Percentiles rank a stretch among this genome's conserved stretches.
Conservation (phyloP, 306 rosid species). For the Quercus engelmannii region DNA sequence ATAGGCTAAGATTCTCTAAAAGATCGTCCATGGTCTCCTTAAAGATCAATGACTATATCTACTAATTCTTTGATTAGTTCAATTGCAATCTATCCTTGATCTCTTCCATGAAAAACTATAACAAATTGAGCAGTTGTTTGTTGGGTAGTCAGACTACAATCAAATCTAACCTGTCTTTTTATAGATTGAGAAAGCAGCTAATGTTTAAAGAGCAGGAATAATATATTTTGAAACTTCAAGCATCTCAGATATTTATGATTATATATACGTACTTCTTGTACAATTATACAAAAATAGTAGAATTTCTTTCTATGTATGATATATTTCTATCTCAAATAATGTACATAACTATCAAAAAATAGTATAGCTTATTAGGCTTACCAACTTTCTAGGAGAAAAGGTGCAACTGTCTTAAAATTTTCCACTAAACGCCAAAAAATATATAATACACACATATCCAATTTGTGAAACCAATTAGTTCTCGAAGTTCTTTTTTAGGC, state of each 20-base stretch:
- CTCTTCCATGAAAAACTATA: conserved; percentile 20
- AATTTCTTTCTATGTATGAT: neutral
- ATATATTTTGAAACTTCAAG: neutral
- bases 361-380: neutral
- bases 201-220: neutral
- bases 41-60: conserved; percentile 16
- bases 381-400: neutral
- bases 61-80: conserved; percentile 6
- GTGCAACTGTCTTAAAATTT: neutral
- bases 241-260: neutral
- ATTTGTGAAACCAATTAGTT: neutral
- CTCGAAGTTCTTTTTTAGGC: neutral
- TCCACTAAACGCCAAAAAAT: neutral
- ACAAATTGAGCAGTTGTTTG: conserved; percentile 36
- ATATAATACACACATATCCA: too few relatives aligned
- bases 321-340: neutral
- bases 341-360: neutral
- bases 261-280: too few relatives aligned
- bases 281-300: neutral
- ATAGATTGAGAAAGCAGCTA: conserved; percentile 17
- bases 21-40: conserved; percentile 15
- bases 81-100: conserved; percentile 26
- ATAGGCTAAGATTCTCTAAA: conserved; percentile 25
- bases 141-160: conserved; percentile 39
- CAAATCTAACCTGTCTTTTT: conserved; percentile 37